phyloP scores from a whole-genome alignment of 202 grass and related monocot genomes.

The Brachypodium distachyon region DNA sequence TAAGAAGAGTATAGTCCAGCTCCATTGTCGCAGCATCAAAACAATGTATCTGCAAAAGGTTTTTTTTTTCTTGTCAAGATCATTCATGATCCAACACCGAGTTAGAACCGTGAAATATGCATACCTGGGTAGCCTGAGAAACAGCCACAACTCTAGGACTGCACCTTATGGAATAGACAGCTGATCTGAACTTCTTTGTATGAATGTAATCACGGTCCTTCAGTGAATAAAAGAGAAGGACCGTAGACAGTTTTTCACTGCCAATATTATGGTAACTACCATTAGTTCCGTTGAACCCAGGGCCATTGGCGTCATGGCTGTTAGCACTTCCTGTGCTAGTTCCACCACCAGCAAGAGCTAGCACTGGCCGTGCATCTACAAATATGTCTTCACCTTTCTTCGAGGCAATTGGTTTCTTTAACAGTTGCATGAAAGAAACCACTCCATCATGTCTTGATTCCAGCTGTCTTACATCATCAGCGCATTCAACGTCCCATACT shows the following conservation, averaged over 20 bases:
- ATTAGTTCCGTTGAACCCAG: conserved; percentile 44
- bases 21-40: conserved; percentile 76
- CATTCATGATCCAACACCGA: neutral
- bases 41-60: conserved; percentile 82
- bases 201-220: conserved; percentile 68
- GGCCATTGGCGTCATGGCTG: conserved; percentile 28
- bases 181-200: conserved; percentile 67
- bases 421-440: conserved; percentile 84
- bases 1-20: conserved; percentile 66
- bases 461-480: conserved; percentile 83
- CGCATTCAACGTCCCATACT: conserved; percentile 95
- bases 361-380: conserved; percentile 60
- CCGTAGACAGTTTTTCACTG: conserved; percentile 49
- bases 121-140: conserved; percentile 84
- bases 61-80: conserved; percentile 15
- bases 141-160: conserved; percentile 74
- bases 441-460: conserved; percentile 66
- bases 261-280: conserved; percentile 36
- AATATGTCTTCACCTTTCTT: conserved; percentile 49
- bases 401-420: conserved; percentile 61
- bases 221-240: conserved; percentile 82
- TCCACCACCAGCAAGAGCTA: conserved; percentile 59
- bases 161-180: conserved; percentile 80
- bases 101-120: neutral
- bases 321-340: conserved; percentile 39